Conservation (phyloP, 805 yeast genomes). For the Candida tallmaniae region DNA sequence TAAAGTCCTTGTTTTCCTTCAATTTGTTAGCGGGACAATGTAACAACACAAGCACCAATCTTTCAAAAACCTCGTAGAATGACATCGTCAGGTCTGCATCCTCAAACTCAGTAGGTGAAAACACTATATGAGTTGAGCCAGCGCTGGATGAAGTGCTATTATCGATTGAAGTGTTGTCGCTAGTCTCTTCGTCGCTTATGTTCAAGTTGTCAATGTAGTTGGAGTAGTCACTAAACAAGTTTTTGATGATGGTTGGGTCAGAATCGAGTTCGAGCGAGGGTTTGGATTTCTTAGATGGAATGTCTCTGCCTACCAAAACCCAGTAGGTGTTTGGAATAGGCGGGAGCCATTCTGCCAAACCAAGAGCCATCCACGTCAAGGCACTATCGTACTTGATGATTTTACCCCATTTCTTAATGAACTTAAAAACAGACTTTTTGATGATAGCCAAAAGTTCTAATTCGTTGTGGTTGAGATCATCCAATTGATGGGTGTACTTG, state of each 20-base stretch:
- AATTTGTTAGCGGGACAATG: slow-evolving; percentile 67
- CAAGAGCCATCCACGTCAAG: slow-evolving; percentile 82
- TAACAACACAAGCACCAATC: slow-evolving; percentile 67
- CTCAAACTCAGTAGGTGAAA: neutral
- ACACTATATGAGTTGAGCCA: slow-evolving; percentile 1
- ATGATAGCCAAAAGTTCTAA: slow-evolving; percentile 47
- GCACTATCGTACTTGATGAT: slow-evolving; percentile 76
- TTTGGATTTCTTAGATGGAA: slow-evolving; percentile 13
- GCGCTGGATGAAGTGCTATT: neutral
- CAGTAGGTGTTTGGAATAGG: slow-evolving; percentile 51
- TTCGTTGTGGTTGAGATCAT: slow-evolving; percentile 3
- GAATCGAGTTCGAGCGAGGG: neutral
- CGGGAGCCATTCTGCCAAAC: slow-evolving; percentile 86
- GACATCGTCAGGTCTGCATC: slow-evolving; percentile 27
- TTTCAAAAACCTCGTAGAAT: slow-evolving; percentile 68
- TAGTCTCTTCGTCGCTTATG: slow-evolving; percentile 9
- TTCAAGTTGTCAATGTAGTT: slow-evolving; percentile 29
- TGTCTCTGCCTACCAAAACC: slow-evolving; percentile 54
- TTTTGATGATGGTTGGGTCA: slow-evolving; percentile 23
- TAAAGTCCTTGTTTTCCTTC: slow-evolving; percentile 41
- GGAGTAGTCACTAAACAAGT: slow-evolving; percentile 34
- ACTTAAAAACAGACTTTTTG: slow-evolving; percentile 57
- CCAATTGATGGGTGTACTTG: slow-evolving; percentile 20
- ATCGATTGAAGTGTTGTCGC: neutral
- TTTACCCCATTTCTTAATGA: slow-evolving; percentile 74